A percentile compares a stretch with the other conserved stretches of the same genome.
These are phyloP conservation scores for Silene latifolia DNA, from an alignment of 148 eudicot genomes.

Conservation along the genomic window DNA sequence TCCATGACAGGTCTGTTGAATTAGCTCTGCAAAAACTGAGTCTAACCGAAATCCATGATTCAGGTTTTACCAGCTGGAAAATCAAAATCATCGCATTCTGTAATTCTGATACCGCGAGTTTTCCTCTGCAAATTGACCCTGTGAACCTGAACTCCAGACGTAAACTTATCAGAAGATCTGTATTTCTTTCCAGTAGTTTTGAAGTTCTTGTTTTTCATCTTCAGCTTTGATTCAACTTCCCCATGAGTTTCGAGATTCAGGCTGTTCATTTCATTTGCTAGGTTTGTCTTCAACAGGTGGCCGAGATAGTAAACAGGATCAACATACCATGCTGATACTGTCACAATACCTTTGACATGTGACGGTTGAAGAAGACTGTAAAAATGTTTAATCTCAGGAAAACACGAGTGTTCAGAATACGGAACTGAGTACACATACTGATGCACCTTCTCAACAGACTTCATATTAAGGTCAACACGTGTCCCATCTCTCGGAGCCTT, in stretches of 20 bases:
- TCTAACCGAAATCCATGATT: constrained; percentile 5
- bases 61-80: constrained; percentile 13
- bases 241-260: constrained; percentile 23
- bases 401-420: constrained; percentile 75
- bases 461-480: constrained; percentile 23
- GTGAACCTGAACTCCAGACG: constrained; percentile 33
- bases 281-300: constrained; percentile 38
- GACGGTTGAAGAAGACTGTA: constrained; percentile 47
- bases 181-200: constrained; percentile 26
- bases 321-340: constrained; percentile 51
- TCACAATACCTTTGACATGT: constrained; percentile 66
- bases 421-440: constrained; percentile 61
- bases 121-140: constrained; percentile 45
- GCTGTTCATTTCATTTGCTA: constrained; percentile 18
- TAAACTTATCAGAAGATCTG: constrained; percentile 27
- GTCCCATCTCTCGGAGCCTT: constrained; percentile 12
- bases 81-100: constrained; percentile 29
- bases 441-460: constrained; percentile 43
- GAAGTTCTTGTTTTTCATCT: constrained; percentile 19
- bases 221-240: constrained; percentile 26
- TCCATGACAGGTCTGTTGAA: not conserved
- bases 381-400: constrained; percentile 59
- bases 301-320: constrained; percentile 58
- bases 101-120: constrained; percentile 50
- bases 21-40: not conserved